Base-by-base conservation (phyloP, 306 rosid genomes). In the Cucurbita ficifolia region DNA sequence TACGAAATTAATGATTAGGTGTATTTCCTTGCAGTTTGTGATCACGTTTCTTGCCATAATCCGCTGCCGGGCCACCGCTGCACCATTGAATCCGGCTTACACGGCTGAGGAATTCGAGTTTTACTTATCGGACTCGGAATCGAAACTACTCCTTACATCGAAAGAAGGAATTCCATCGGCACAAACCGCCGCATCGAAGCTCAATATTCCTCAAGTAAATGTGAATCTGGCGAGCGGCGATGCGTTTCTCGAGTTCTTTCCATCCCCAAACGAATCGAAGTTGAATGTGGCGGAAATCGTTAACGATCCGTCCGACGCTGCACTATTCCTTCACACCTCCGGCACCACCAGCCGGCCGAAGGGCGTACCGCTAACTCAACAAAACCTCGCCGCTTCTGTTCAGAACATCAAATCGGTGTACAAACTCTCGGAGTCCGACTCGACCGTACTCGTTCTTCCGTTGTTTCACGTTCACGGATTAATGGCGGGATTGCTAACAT, bases 331-430 rank as follows among this genome's bases (percentile, higher is more conserved):
- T 36, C 98, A 94, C 87, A 94, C 98, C 11, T 94, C 98, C 10
- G 97, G 98, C 2, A 94, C 98, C 56, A 94, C 98, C 12, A 94
- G 95, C 80, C 88, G 96, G 0, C 98, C 98, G 5, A 94, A 94
- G 78, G 98, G 98, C 0, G 98, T 90, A 0, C 97, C 96, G 0
- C 61, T 94, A 63, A 87, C 86, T 16, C 97, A 94, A 82, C 96
- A 84, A 79, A 90, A 94, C 38, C 52, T 94, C n/a, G 85, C 86
- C 7, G 80, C 92, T 1, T 94, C 96, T 0, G 94, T 89, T 0
- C 36, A 43, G 12, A 94, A 94, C 85, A 90, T 94, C 64, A 63
- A 84, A 40, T 85, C 92, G 57, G 92, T 90, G 5, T 94, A 90
- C 86, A 83, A 76, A 64, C 83, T 94, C 81, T 83, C 80, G 0